A percentile compares a stretch with the other conserved stretches of the same genome.
phyloP scores from a whole-genome alignment of 2,329 filamentous ascomycete species.

The Fusarium sp. region DNA sequence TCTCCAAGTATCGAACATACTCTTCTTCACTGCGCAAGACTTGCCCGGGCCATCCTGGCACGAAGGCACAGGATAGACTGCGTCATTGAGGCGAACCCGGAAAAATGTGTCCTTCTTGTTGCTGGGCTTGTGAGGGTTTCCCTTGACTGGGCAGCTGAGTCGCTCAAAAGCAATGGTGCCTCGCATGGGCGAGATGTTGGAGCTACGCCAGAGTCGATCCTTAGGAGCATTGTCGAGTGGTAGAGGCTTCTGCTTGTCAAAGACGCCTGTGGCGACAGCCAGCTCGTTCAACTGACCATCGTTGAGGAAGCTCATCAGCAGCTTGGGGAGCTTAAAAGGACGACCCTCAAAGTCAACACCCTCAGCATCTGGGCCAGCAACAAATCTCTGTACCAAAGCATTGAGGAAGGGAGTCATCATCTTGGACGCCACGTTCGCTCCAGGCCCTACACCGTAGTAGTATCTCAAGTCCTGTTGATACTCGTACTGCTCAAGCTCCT shows the following conservation, averaged over 20 bases:
- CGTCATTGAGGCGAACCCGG: slow-evolving; percentile 71
- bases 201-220: slow-evolving; percentile 65
- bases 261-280: slow-evolving; percentile 69
- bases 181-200: slow-evolving; percentile 70
- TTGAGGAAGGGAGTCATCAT: slow-evolving; percentile 73
- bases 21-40: slow-evolving; percentile 62
- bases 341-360: slow-evolving; percentile 61
- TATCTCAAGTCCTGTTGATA: slow-evolving; percentile 77
- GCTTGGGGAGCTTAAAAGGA: slow-evolving; percentile 63
- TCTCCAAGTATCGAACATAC: slow-evolving; percentile 53
- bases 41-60: slow-evolving; percentile 68
- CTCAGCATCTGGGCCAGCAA: slow-evolving; percentile 61
- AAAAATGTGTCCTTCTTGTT: slow-evolving; percentile 58
- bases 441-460: slow-evolving; percentile 73
- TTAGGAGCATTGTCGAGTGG: slow-evolving; percentile 59
- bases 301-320: slow-evolving; percentile 73
- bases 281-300: slow-evolving; percentile 75
- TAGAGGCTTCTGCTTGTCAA: slow-evolving; percentile 66
- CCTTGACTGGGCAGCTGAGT: slow-evolving; percentile 60
- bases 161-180: slow-evolving; percentile 75
- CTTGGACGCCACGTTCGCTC: slow-evolving; percentile 63
- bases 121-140: neutral
- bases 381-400: slow-evolving; percentile 64
- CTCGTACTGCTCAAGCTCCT: slow-evolving; percentile 73
- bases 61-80: slow-evolving; percentile 67